A percentile compares a stretch with the other conserved stretches of the same genome.
These are phyloP conservation scores for Backusella parvicylindrica DNA, from an alignment of 192 early-diverging fungal genomes.

Conservation along the genomic window DNA sequence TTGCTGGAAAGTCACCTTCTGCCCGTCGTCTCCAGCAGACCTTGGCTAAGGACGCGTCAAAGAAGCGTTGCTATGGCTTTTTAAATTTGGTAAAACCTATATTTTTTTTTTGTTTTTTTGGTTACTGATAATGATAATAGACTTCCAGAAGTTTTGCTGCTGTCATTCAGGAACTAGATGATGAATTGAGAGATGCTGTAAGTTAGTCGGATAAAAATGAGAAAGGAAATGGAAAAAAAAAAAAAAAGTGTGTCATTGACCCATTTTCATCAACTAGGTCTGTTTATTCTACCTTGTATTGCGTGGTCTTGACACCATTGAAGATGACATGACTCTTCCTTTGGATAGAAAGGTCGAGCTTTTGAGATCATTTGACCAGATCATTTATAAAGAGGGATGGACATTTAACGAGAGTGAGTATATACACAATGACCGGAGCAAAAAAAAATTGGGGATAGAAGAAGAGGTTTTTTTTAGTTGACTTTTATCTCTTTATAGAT, in stretches of 20 bases:
- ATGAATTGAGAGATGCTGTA: conserved; percentile 72
- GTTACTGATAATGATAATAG: neutral
- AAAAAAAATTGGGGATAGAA: no score
- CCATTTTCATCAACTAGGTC: conserved; percentile 48
- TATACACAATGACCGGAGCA: conserved; percentile 14
- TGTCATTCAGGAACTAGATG: conserved; percentile 88
- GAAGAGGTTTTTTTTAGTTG: no score
- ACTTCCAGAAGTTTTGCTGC: conserved; percentile 96
- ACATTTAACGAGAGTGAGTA: conserved; percentile 69
- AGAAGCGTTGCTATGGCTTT: conserved; percentile 84
- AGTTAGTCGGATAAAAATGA: conserved; percentile 18
- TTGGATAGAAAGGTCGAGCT: conserved; percentile 72
- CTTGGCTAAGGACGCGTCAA: conserved; percentile 48
- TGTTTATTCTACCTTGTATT: conserved; percentile 97
- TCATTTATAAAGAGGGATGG: conserved; percentile 77
- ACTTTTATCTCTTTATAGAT: no score
- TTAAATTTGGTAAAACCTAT: conserved; percentile 58
- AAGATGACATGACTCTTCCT: conserved; percentile 96
- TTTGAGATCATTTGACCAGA: conserved; percentile 77
- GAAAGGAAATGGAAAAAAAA: conserved; percentile 16
- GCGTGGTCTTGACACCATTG: conserved; percentile 95
- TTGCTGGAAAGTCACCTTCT: conserved; percentile 53
- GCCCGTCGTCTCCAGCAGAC: conserved; percentile 38
- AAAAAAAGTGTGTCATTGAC: conserved; percentile 43
- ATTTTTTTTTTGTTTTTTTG: neutral